Evolutionary conservation across 148 eudicot species (phyloP), one percentile per base, ranked within the genome.

Genomic region (Persicaria maculosa): DNA sequence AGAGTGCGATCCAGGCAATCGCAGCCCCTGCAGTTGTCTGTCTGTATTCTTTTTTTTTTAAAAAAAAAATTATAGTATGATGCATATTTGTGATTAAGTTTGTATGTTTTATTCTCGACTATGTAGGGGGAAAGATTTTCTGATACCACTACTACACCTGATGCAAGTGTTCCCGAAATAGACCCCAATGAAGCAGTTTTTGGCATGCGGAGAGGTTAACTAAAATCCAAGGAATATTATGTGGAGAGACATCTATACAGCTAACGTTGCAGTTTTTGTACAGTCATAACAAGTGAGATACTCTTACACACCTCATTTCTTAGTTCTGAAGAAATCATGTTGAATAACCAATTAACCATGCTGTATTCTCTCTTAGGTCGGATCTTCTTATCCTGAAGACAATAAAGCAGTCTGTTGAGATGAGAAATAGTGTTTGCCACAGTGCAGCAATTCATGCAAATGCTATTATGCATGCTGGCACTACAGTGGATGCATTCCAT

Each of bases 391-490:
- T 95, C 70, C 89, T 95, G 43, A 95, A 95, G 88, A 95, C 96
- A 50, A 95, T 95, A 80, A 95, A 95, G 83, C 98, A 95, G 73
- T 88, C 98, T 71, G 93, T 95, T 62, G 98, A 92, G 83, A 92
- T 90, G 97, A 90, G 97, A 83, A 95, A 95, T 73, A 95, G 98
- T 78, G 98, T 95, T 52, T 95, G 98, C 78, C 98, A 95, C 75
- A 95, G 98, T 87, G 98, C 98, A 73, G 90, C 98, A 9, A 92
- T 95, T 65, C 86, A 88, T 85, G 92, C 98, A 12, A 95, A 95
- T 87, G 97, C 98, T 19, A 86, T 95, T 81, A 95, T 95, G 98
- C 98, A 95, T 81, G 98, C 98, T 84, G 98, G 98, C 76, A 95
- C 98, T 47, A 95, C 98, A 31, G 96, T 92, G 74, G 98, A 90